Conservation (phyloP, 495 filamentous ascomycete species). For the Tuber indicum region DNA sequence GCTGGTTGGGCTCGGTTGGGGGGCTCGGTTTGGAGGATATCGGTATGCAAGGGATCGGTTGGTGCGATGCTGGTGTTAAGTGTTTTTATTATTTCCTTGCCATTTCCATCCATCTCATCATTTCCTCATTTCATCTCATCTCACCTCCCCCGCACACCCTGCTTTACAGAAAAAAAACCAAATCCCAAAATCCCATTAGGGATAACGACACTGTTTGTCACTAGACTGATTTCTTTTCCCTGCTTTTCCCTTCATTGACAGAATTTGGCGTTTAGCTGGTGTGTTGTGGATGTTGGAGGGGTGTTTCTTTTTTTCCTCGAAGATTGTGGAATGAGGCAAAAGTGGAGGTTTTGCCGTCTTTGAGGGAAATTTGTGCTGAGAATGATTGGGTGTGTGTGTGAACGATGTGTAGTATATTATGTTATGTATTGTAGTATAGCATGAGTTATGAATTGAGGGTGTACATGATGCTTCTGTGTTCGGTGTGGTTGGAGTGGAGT, state of each 20-base stretch:
- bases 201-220: background rate
- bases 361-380: background rate
- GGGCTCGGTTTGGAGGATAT: background rate
- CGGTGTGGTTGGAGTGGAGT: background rate
- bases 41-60: background rate
- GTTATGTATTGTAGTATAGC: slow-evolving; percentile 4
- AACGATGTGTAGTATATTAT: background rate
- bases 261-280: background rate
- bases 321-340: background rate
- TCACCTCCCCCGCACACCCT: background rate
- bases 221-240: background rate
- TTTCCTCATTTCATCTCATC: background rate
- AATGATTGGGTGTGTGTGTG: background rate
- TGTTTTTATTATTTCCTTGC: background rate
- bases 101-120: background rate
- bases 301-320: background rate
- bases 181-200: background rate
- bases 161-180: background rate
- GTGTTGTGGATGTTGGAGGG: background rate
- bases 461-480: background rate
- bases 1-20: background rate
- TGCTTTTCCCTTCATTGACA: background rate
- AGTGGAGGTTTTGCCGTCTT: background rate
- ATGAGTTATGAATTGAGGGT: background rate
- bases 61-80: background rate